A percentile compares a stretch with the other conserved stretches of the same genome.
phyloP scores from a whole-genome alignment of 2,329 filamentous ascomycete species.

The Ascochyta pisi region DNA sequence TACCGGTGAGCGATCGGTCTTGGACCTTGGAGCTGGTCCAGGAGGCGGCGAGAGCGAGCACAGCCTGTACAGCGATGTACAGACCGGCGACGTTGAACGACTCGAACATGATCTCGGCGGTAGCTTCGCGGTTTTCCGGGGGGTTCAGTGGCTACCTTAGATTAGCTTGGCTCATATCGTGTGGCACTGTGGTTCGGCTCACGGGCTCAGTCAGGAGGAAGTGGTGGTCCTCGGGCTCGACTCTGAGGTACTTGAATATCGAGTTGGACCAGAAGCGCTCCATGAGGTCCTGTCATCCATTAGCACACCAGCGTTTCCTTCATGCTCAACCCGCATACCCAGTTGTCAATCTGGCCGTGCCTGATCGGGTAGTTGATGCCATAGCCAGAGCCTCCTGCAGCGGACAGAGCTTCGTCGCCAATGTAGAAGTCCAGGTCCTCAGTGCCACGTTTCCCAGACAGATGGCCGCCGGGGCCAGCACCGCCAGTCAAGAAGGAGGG shows the following conservation, averaged over 20 bases:
- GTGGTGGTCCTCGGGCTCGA: conserved; percentile 98
- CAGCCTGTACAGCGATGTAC: conserved; percentile 98
- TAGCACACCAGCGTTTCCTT: conserved; percentile 10
- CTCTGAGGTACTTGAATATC: conserved; percentile 98
- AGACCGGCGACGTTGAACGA: conserved; percentile 99
- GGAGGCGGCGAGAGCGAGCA: conserved; percentile 92
- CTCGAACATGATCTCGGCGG: conserved; percentile 99
- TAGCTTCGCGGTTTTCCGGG: conserved; percentile 98
- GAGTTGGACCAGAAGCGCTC: conserved; percentile 99
- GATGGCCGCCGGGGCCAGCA: conserved; percentile 79
- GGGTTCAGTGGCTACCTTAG: conserved; percentile 85
- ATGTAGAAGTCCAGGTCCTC: conserved; percentile 99
- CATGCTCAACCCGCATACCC: conserved; percentile 64
- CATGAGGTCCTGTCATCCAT: conserved; percentile 81
- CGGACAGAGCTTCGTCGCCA: conserved; percentile 90
- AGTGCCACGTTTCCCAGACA: conserved; percentile 91
- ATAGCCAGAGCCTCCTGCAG: conserved; percentile 86
- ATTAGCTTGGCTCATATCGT: conserved; percentile 17
- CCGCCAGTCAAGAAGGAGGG: conserved; percentile 93
- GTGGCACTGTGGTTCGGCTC: conserved; percentile 46
- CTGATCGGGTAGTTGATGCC: conserved; percentile 97
- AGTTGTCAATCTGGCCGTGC: conserved; percentile 98
- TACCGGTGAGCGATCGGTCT: conserved; percentile 93
- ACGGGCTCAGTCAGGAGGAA: conserved; percentile 98
- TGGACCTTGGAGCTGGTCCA: conserved; percentile 99